A percentile compares a stretch with the other conserved stretches of the same genome.
Evolutionary conservation across 345 rosid species (phyloP).

Genomic region (Lepidium aucheri): DNA sequence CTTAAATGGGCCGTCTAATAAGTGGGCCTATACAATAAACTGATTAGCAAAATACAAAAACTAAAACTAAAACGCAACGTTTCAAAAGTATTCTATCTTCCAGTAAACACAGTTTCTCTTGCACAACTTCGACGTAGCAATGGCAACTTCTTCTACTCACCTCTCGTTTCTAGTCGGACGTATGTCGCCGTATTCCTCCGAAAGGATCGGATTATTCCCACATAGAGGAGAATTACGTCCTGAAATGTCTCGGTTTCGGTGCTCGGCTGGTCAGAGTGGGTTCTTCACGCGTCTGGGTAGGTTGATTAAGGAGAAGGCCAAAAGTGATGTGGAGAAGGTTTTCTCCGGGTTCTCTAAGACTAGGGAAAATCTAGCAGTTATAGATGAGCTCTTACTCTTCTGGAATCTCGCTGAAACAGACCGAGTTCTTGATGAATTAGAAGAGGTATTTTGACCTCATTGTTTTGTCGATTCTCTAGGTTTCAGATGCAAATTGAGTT

Average conservation of each 20-base stretch:
- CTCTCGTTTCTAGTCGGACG: slow-evolving; percentile 45
- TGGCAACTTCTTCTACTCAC: slow-evolving; percentile 48
- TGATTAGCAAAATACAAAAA: neutral
- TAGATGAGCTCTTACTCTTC: slow-evolving; percentile 85
- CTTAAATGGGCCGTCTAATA: neutral
- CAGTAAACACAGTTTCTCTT: neutral
- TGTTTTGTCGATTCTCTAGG: no score
- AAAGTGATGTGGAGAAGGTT: slow-evolving; percentile 85
- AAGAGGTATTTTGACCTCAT: slow-evolving; percentile 70
- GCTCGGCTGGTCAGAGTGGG: slow-evolving; percentile 72
- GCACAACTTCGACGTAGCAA: slow-evolving; percentile 6
- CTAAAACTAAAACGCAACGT: slow-evolving; percentile 21
- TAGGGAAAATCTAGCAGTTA: slow-evolving; percentile 81
- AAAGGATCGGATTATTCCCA: neutral
- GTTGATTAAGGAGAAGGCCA: slow-evolving; percentile 83
- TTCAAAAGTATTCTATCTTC: slow-evolving; percentile 10
- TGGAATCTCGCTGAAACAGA: slow-evolving; percentile 96
- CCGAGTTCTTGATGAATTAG: slow-evolving; percentile 84
- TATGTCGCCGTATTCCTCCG: slow-evolving; percentile 21
- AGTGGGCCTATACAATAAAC: neutral
- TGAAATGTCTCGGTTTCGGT: slow-evolving; percentile 32
- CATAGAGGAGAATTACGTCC: slow-evolving; percentile 9
- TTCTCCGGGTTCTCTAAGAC: slow-evolving; percentile 92
- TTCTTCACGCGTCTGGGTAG: slow-evolving; percentile 88
- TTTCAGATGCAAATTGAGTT: neutral